Evolutionary conservation across 257 asterid genomes (phyloP).

Genomic region (Knoxia roxburghii): DNA sequence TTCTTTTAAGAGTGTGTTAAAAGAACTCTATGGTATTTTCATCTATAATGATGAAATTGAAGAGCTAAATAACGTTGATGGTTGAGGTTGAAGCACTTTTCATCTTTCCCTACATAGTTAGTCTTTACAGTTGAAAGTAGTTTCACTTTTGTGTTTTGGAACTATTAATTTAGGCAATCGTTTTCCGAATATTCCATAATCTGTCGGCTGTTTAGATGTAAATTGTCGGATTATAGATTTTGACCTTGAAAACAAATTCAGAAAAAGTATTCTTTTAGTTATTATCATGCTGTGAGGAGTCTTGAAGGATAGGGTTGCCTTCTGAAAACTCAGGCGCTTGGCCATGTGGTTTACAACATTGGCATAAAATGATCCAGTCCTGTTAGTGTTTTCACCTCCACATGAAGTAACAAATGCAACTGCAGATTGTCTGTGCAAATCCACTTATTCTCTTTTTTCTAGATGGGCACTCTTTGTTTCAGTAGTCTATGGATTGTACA

Average conservation of each 20-base stretch:
- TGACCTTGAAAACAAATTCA: no score
- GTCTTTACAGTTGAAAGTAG: no score
- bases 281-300: background rate
- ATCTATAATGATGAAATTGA: background rate
- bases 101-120: background rate
- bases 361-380: background rate
- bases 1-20: background rate
- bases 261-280: background rate
- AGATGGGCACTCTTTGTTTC: background rate
- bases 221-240: background rate
- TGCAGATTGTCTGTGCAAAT: no score
- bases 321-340: no score
- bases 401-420: no score
- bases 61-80: background rate
- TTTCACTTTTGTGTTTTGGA: background rate
- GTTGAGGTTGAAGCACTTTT: background rate
- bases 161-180: background rate
- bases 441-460: background rate
- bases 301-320: background rate
- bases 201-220: background rate
- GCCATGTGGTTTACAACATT: background rate
- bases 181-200: no score
- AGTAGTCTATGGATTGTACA: background rate
- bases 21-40: background rate
- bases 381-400: background rate